Conservation (phyloP, 345 rosid species). For the Viola odorata region DNA sequence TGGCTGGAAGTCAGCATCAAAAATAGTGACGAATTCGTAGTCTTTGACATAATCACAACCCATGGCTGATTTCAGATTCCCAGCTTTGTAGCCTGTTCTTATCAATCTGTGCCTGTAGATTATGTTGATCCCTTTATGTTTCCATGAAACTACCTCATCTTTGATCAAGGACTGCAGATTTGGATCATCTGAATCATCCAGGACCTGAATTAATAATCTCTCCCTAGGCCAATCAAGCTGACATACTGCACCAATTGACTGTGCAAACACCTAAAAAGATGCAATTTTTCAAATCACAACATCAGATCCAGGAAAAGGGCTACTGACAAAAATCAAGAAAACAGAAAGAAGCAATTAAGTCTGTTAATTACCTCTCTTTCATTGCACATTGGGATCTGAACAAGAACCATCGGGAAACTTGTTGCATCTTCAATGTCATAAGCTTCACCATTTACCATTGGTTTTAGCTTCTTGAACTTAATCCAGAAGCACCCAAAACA, state of each 20-base stretch:
- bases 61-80: slow-evolving; percentile 89
- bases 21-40: slow-evolving; percentile 70
- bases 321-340: neutral
- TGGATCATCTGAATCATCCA: slow-evolving; percentile 73
- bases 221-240: slow-evolving; percentile 90
- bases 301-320: slow-evolving; percentile 4
- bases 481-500: slow-evolving; percentile 90
- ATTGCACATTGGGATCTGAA: slow-evolving; percentile 98
- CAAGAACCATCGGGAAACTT: slow-evolving; percentile 76
- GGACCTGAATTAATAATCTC: slow-evolving; percentile 71
- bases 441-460: slow-evolving; percentile 40
- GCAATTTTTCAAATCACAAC: neutral
- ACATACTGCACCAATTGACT: slow-evolving; percentile 71
- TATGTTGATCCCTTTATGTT: slow-evolving; percentile 66
- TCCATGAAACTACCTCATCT: slow-evolving; percentile 72
- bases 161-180: slow-evolving; percentile 60
- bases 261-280: slow-evolving; percentile 57
- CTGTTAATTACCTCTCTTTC: slow-evolving; percentile 61
- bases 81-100: slow-evolving; percentile 91
- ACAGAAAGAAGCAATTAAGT: neutral
- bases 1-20: slow-evolving; percentile 87
- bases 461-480: slow-evolving; percentile 61
- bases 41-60: slow-evolving; percentile 72
- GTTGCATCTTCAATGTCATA: slow-evolving; percentile 55
- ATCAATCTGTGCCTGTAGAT: slow-evolving; percentile 78